These are phyloP conservation scores for Pulveroboletus sp. DNA, from an alignment of 768 basidiomycete genomes.

Conservation along the genomic window DNA sequence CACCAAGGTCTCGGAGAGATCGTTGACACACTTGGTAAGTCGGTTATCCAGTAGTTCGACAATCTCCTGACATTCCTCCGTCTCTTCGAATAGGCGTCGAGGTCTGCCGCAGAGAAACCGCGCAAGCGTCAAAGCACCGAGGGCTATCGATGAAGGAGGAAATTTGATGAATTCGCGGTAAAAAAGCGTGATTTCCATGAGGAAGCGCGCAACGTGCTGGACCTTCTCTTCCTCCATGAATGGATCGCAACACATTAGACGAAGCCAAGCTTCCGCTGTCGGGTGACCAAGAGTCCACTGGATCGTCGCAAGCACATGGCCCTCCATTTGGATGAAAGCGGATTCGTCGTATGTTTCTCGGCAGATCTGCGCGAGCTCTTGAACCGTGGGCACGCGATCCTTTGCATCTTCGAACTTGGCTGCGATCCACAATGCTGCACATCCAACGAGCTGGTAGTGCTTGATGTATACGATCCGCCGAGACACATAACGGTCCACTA, in stretches of 20 bases:
- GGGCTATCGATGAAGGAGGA: constrained; percentile 80
- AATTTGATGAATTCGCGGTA: constrained; percentile 92
- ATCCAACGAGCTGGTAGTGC: constrained; percentile 98
- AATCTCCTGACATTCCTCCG: constrained; percentile 77
- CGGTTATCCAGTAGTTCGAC: constrained; percentile 83
- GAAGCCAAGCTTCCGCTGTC: constrained; percentile 96
- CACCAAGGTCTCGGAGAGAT: constrained; percentile 91
- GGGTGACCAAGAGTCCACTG: constrained; percentile 97
- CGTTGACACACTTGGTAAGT: constrained; percentile 83
- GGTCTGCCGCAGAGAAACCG: constrained; percentile 82
- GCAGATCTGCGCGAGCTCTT: constrained; percentile 93
- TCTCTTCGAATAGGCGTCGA: constrained; percentile 78
- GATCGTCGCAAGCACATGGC: constrained; percentile 92
- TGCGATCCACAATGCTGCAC: constrained; percentile 98
- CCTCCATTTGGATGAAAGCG: constrained; percentile 99
- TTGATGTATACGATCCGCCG: constrained; percentile 98
- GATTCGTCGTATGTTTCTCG: constrained; percentile 95
- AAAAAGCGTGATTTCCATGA: constrained; percentile 99
- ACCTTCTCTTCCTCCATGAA: constrained; percentile 82
- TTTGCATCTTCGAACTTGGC: constrained; percentile 99
- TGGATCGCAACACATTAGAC: constrained; percentile 73
- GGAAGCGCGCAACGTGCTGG: constrained; percentile 92
- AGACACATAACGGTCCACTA: constrained; percentile 98
- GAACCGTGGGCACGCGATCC: constrained; percentile 93
- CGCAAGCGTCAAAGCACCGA: constrained; percentile 85